These are phyloP conservation scores for Colletotrichum musae DNA, from an alignment of 2,329 filamentous ascomycete species.

Conservation along the genomic window DNA sequence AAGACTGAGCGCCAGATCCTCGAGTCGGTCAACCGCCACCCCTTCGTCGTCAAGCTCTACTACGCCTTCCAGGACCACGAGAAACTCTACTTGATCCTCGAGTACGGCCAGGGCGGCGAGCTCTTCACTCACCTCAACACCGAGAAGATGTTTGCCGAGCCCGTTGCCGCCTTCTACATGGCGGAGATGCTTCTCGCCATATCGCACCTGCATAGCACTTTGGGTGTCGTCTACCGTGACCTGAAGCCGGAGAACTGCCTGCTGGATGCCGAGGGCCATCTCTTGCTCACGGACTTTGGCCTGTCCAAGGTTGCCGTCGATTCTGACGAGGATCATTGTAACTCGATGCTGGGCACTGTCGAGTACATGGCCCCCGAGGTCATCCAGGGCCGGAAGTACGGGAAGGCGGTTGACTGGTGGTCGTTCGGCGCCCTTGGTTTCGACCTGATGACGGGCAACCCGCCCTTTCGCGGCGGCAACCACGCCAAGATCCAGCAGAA, in stretches of 20 bases:
- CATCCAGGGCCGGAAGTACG: slow-evolving; percentile 88
- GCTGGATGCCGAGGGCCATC: slow-evolving; percentile 89
- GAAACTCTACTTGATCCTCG: slow-evolving; percentile 96
- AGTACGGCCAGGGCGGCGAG: slow-evolving; percentile 97
- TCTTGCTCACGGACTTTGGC: slow-evolving; percentile 96
- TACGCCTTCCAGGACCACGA: slow-evolving; percentile 99
- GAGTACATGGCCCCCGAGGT: slow-evolving; percentile 99
- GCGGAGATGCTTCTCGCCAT: slow-evolving; percentile 96
- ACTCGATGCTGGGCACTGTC: slow-evolving; percentile 92
- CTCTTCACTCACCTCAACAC: slow-evolving; percentile 95
- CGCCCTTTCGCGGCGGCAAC: slow-evolving; percentile 92
- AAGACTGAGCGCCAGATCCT: slow-evolving; percentile 96
- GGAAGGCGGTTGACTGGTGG: slow-evolving; percentile 98
- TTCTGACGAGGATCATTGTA: slow-evolving; percentile 73
- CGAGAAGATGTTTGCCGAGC: slow-evolving; percentile 95
- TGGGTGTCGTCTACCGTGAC: slow-evolving; percentile 96
- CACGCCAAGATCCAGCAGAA: slow-evolving; percentile 96
- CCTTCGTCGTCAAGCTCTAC: slow-evolving; percentile 97
- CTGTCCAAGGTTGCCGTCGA: slow-evolving; percentile 94
- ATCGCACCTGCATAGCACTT: slow-evolving; percentile 90
- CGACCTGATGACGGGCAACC: slow-evolving; percentile 92
- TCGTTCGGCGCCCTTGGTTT: slow-evolving; percentile 93
- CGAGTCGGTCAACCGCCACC: slow-evolving; percentile 95
- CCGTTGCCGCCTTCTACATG: slow-evolving; percentile 96
- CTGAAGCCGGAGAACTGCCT: slow-evolving; percentile 98